phyloP scores from a whole-genome alignment of 352 stramenopile species.

The Phytopythium cucurbitacearum region DNA sequence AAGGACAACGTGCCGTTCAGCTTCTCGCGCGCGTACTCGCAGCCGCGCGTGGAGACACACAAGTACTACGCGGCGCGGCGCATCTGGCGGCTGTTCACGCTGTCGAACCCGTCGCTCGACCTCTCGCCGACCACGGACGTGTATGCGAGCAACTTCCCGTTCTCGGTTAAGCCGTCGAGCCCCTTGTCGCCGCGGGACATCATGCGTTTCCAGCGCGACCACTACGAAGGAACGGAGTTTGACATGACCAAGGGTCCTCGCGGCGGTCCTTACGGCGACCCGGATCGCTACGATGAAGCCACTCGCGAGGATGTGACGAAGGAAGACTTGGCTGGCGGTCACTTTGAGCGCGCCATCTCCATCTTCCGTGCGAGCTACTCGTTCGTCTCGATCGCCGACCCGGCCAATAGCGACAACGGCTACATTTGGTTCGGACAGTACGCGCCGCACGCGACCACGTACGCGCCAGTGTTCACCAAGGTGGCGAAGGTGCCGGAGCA shows the following conservation, averaged over 20 bases:
- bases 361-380: conserved; percentile 92
- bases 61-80: conserved; percentile 87
- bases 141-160: conserved; percentile 81
- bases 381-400: conserved; percentile 70
- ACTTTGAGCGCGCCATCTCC: conserved; percentile 91
- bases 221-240: conserved; percentile 92
- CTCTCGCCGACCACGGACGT: conserved; percentile 75
- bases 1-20: conserved; percentile 68
- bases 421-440: conserved; percentile 90
- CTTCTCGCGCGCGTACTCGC: conserved; percentile 85
- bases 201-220: conserved; percentile 89
- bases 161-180: conserved; percentile 64
- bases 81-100: conserved; percentile 87
- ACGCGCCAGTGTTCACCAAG: conserved; percentile 87
- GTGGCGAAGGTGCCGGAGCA: conserved; percentile 40
- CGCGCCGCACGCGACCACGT: conserved; percentile 82
- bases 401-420: conserved; percentile 48
- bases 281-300: conserved; percentile 82
- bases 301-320: conserved; percentile 41
- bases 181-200: conserved; percentile 79
- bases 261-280: conserved; percentile 87
- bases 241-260: conserved; percentile 79
- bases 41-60: conserved; percentile 48
- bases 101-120: conserved; percentile 64
- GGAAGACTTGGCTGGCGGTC: conserved; percentile 44